A percentile compares a stretch with the other conserved stretches of the same genome.
phyloP scores from a whole-genome alignment of 176 grass and related monocot species.

The Tuctoria greenei region DNA sequence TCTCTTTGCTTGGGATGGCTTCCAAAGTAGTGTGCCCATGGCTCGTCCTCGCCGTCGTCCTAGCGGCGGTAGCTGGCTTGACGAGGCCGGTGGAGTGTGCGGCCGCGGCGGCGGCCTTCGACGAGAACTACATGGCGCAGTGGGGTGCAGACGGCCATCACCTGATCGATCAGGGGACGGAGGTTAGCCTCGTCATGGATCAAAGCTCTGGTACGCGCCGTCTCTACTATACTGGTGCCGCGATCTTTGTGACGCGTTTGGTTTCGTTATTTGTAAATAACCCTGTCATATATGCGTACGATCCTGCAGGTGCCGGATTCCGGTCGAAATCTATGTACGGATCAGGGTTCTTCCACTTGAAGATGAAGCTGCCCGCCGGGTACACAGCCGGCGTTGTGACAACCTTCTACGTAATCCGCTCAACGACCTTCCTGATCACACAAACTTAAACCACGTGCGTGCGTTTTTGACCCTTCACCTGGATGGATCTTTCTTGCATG shows the following conservation, averaged over 20 bases:
- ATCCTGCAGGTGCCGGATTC: constrained; percentile 59
- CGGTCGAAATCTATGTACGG: constrained; percentile 53
- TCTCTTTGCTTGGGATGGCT: neutral
- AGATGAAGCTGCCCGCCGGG: constrained; percentile 56
- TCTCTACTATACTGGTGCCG: neutral
- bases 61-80: neutral
- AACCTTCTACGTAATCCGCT: constrained; percentile 41
- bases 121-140: constrained; percentile 48
- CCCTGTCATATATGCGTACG: neutral
- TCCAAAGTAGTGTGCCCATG: neutral
- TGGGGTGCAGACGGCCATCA: constrained; percentile 41
- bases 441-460: neutral
- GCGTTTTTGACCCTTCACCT: neutral
- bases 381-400: constrained; percentile 72
- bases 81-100: neutral
- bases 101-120: constrained; percentile 18
- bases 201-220: constrained; percentile 46
- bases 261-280: neutral
- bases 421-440: neutral
- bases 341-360: constrained; percentile 66
- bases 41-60: neutral
- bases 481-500: neutral
- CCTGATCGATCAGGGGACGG: constrained; percentile 36
- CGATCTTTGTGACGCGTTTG: neutral
- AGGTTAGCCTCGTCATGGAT: constrained; percentile 59